Evolutionary conservation across 2,329 filamentous ascomycete genomes (phyloP).

Genomic region (Phialemoniopsis sp.): DNA sequence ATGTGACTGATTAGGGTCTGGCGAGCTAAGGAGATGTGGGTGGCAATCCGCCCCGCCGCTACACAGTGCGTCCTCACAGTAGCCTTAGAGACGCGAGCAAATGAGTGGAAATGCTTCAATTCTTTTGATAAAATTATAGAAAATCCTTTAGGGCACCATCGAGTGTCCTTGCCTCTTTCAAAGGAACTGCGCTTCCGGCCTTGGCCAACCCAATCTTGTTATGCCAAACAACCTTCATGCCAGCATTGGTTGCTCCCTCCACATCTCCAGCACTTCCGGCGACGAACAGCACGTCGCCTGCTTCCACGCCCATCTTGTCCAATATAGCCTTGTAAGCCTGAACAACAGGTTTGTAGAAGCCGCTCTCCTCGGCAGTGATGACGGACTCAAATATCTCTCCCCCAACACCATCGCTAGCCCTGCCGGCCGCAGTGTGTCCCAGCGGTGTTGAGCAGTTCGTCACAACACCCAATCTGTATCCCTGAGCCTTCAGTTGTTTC

Average conservation of each 20-base stretch:
- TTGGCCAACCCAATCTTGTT: constrained; percentile 22
- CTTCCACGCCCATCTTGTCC: constrained; percentile 15
- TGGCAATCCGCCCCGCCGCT: too few relatives aligned
- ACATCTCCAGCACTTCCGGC: constrained; percentile 35
- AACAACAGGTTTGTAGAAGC: constrained; percentile 30
- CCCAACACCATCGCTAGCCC: constrained; percentile 1
- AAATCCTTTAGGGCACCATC: constrained; percentile 6
- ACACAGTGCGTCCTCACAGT: too few relatives aligned
- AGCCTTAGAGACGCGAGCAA: too few relatives aligned
- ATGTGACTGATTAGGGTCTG: too few relatives aligned
- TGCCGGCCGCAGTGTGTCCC: too few relatives aligned
- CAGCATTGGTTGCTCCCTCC: constrained; percentile 26
- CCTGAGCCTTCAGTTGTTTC: too few relatives aligned
- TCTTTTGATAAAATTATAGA: too few relatives aligned
- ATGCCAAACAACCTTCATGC: constrained; percentile 34
- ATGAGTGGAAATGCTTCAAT: too few relatives aligned
- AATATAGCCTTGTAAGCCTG: constrained; percentile 26
- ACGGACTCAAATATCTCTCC: constrained; percentile 21
- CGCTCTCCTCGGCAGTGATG: constrained; percentile 31
- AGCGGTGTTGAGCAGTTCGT: too few relatives aligned
- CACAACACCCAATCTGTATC: too few relatives aligned
- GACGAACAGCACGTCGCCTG: constrained; percentile 25
- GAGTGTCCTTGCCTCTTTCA: constrained; percentile 15
- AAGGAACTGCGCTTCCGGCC: constrained; percentile 16
- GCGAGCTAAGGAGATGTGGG: too few relatives aligned